Conservation (phyloP, 306 rosid genomes). For the Potentilla sterilis region DNA sequence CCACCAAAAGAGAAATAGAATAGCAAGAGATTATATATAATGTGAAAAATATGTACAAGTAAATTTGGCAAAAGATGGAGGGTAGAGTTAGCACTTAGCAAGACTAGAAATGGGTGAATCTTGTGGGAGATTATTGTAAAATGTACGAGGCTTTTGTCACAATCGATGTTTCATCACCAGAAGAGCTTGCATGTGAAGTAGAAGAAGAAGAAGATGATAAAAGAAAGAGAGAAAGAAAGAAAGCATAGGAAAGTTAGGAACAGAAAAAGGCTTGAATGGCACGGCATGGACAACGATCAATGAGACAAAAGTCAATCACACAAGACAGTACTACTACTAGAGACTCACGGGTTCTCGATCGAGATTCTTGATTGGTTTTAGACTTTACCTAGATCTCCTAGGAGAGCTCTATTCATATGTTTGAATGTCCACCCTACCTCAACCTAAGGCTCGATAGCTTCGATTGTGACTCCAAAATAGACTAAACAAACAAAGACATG, state of each 20-base stretch:
- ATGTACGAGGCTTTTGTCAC: neutral
- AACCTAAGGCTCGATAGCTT: no score
- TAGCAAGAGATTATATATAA: no score
- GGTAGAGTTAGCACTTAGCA: neutral
- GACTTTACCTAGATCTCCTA: neutral
- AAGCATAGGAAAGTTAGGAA: neutral
- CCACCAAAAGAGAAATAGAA: neutral
- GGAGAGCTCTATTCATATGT: neutral
- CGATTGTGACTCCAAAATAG: neutral
- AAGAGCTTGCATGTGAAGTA: neutral
- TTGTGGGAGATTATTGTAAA: neutral
- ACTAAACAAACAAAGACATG: neutral
- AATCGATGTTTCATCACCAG: neutral
- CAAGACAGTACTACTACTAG: neutral
- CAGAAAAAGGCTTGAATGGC: neutral
- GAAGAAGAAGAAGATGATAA: neutral
- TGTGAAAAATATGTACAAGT: neutral
- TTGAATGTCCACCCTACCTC: neutral
- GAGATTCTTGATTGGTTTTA: neutral
- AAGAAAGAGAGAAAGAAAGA: no score
- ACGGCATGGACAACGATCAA: neutral
- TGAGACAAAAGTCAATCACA: neutral
- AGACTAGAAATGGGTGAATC: neutral
- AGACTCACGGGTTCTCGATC: slow-evolving; percentile 4
- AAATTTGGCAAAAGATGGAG: neutral